phyloP scores from a whole-genome alignment of 2,329 filamentous ascomycete species.

The Venturia pyrina region DNA sequence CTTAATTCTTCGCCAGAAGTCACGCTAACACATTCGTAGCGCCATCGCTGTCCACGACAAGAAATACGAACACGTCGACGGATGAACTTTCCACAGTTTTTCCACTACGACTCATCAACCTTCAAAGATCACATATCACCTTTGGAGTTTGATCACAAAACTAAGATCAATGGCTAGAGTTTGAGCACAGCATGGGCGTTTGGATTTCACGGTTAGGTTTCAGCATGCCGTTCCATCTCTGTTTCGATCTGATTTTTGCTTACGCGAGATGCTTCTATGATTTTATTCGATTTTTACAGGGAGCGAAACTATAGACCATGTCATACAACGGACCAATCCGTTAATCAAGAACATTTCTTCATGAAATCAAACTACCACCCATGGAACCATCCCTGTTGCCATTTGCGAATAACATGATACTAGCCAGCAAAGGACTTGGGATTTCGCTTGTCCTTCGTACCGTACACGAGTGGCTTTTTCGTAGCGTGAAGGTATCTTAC shows the following conservation, averaged over 20 bases:
- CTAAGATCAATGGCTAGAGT: too few species aligned
- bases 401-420: too few species aligned
- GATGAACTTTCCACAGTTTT: too few species aligned
- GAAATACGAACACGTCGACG: constrained; percentile 16
- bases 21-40: constrained; percentile 15
- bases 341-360: background rate
- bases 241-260: background rate
- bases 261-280: background rate
- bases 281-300: background rate
- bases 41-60: constrained; percentile 19
- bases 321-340: background rate
- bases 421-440: too few species aligned
- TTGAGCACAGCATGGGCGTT: background rate
- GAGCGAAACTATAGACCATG: background rate
- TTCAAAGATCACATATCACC: too few species aligned
- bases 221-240: background rate
- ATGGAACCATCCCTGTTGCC: background rate
- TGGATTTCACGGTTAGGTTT: background rate
- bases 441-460: too few species aligned
- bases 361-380: too few species aligned
- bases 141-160: too few species aligned
- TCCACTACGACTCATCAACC: too few species aligned
- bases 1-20: constrained; percentile 11
- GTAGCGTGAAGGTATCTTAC: too few species aligned
- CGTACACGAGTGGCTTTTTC: too few species aligned